These are phyloP conservation scores for Blastomyces silverae DNA, from an alignment of 2,329 filamentous ascomycete genomes.

Conservation along the genomic window DNA sequence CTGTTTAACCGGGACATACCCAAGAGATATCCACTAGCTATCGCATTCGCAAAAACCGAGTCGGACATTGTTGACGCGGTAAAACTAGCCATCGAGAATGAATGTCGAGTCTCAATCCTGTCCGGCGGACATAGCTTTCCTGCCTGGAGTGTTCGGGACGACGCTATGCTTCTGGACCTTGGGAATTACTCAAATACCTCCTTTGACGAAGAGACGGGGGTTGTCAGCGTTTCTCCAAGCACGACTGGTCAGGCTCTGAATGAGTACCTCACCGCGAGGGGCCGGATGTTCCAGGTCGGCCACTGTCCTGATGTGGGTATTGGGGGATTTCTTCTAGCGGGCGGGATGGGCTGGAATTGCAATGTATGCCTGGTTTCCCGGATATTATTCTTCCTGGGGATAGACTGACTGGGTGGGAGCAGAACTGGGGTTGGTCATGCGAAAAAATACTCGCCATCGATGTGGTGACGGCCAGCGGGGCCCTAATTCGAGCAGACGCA, in stretches of 20 bases:
- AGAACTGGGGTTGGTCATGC: conserved; percentile 8
- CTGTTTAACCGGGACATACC: conserved; percentile 3
- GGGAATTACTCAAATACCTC: neutral
- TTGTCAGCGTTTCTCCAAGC: conserved; percentile 1
- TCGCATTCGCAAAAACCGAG: neutral
- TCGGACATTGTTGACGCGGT: neutral
- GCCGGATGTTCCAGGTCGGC: neutral
- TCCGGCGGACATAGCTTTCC: conserved; percentile 8
- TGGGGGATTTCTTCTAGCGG: conserved; percentile 9
- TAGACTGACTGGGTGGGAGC: neutral
- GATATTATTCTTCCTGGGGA: neutral
- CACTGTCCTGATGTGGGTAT: conserved; percentile 9
- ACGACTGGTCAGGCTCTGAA: neutral
- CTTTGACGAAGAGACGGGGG: neutral
- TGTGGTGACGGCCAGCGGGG: neutral
- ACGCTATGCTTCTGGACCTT: conserved; percentile 9
- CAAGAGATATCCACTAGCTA: neutral
- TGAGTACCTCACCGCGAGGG: neutral
- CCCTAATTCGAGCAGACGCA: conserved; percentile 15
- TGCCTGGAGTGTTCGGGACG: conserved; percentile 9
- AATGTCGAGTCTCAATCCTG: neutral
- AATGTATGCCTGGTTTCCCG: conserved; percentile 4
- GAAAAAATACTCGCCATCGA: neutral
- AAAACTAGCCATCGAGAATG: neutral
- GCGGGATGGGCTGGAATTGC: conserved; percentile 12